Evolutionary conservation across 495 filamentous ascomycete genomes (phyloP), one percentile per base, ranked within the genome.

Genomic region (Choiromyces venosus): DNA sequence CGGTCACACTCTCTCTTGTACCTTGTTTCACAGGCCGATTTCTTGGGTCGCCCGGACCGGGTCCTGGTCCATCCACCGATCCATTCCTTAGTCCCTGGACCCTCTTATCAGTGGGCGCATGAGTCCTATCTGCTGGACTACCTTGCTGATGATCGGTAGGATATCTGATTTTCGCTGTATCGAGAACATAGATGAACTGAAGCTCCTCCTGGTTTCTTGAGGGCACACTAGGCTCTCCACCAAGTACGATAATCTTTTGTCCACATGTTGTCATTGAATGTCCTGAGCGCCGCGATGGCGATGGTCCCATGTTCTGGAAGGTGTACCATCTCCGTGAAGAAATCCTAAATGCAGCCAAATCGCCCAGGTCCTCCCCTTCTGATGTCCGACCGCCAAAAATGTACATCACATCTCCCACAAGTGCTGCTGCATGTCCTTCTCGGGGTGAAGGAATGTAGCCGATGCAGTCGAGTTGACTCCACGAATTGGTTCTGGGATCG

Each of bases 221-320:
- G 38, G 91, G 90, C 14, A 93, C 93, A 83, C 94, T 97, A 39
- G 95, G 95, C 79, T 99, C 95, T 67, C 95, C 95, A 16, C 92
- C 96, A 64, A 97, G 84, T 19, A 97, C 93, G 67, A 97, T 91
- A 73, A 99, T 89, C 67, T 94, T 90, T 78, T 96, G 96, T 7
- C 91, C 92, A 76, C 92, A 92, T 7, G 93, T 89, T 0, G 96
- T 98, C 95, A 98, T 98, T 82, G 93, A 96, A 82, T 99, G 96
- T 0, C 96, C 96, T 29, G 94, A 97, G 65, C 96, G 86, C 29
- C 95, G 90, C 9, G 93, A 97, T 0, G 96, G 96, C 4, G 93
- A 94, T 1, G 93, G 94, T 0, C 96, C 96, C 96, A 99, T 99
- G 78, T 99, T 99, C 80, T 98, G 96, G 84, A 99, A 99, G 16